phyloP scores from a whole-genome alignment of 2,329 filamentous ascomycete species.

The Beauveria varroae region DNA sequence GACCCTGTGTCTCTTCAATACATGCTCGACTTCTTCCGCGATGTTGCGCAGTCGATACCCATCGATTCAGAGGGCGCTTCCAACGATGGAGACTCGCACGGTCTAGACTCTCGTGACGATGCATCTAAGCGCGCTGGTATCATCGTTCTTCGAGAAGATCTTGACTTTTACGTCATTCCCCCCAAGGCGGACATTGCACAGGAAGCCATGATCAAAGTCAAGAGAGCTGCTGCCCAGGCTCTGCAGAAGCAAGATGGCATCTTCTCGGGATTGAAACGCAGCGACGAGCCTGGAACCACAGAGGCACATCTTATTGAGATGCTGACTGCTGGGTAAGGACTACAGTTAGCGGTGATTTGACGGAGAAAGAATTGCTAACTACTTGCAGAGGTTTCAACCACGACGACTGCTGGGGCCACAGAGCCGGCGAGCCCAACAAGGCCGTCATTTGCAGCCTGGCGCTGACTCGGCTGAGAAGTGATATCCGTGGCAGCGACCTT shows the following conservation, averaged over 20 bases:
- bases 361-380: conserved; percentile 12
- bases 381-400: conserved; percentile 80
- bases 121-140: conserved; percentile 90
- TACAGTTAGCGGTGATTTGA: neutral
- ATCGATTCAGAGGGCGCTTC: conserved; percentile 61
- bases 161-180: conserved; percentile 96
- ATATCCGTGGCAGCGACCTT: conserved; percentile 73
- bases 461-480: conserved; percentile 83
- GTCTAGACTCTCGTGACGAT: conserved; percentile 69
- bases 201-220: conserved; percentile 90
- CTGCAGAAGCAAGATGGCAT: conserved; percentile 86
- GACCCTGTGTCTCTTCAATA: conserved; percentile 94
- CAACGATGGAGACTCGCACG: conserved; percentile 53
- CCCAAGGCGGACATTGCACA: conserved; percentile 77
- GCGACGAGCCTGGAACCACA: conserved; percentile 91
- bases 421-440: conserved; percentile 96
- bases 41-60: conserved; percentile 92
- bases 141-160: conserved; percentile 90
- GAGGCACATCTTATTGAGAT: conserved; percentile 99
- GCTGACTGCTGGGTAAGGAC: conserved; percentile 85
- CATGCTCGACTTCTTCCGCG: conserved; percentile 98
- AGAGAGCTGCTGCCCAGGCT: conserved; percentile 82
- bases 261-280: conserved; percentile 90
- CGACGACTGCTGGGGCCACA: conserved; percentile 91
- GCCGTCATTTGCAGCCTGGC: conserved; percentile 96